These are phyloP conservation scores for Pseudopediastrum boryanum DNA, from an alignment of 139 green algal genomes.

Conservation along the genomic window DNA sequence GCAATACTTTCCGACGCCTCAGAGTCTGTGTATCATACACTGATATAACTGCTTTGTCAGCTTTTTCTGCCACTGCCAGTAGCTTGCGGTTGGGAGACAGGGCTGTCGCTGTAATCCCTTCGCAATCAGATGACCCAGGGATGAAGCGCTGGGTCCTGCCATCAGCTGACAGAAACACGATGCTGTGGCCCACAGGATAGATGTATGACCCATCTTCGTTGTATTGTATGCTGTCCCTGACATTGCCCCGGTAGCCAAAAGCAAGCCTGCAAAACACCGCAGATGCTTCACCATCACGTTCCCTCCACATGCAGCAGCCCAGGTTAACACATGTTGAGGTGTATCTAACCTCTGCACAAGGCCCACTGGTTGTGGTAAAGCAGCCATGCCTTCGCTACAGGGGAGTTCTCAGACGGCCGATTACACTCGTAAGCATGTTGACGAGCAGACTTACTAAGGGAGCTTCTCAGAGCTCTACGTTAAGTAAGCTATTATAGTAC, in stretches of 20 bases:
- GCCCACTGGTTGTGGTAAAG: too few relatives aligned
- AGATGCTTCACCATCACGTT: neutral
- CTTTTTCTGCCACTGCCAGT: slow-evolving; percentile 82
- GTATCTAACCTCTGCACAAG: too few relatives aligned
- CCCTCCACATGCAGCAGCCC: neutral
- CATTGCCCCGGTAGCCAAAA: slow-evolving; percentile 76
- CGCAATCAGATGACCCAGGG: slow-evolving; percentile 64
- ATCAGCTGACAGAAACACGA: slow-evolving; percentile 80
- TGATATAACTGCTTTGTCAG: slow-evolving; percentile 79
- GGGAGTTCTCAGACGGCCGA: too few relatives aligned
- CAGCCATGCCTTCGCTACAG: too few relatives aligned
- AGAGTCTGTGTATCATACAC: slow-evolving; percentile 90
- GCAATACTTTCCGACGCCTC: slow-evolving; percentile 86
- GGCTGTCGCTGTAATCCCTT: slow-evolving; percentile 79
- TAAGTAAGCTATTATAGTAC: too few relatives aligned
- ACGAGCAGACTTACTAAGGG: too few relatives aligned
- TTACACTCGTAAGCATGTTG: too few relatives aligned
- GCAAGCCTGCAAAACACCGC: slow-evolving; percentile 66
- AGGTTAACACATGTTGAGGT: neutral
- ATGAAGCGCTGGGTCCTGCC: slow-evolving; percentile 70
- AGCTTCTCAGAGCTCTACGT: too few relatives aligned
- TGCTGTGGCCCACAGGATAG: slow-evolving; percentile 79
- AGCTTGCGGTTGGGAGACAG: slow-evolving; percentile 73
- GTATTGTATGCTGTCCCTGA: slow-evolving; percentile 76
- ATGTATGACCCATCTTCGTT: slow-evolving; percentile 78